A percentile compares a stretch with the other conserved stretches of the same genome.
Evolutionary conservation across 129 eudicot genomes (phyloP).

Genomic region (Centaurea solstitialis): DNA sequence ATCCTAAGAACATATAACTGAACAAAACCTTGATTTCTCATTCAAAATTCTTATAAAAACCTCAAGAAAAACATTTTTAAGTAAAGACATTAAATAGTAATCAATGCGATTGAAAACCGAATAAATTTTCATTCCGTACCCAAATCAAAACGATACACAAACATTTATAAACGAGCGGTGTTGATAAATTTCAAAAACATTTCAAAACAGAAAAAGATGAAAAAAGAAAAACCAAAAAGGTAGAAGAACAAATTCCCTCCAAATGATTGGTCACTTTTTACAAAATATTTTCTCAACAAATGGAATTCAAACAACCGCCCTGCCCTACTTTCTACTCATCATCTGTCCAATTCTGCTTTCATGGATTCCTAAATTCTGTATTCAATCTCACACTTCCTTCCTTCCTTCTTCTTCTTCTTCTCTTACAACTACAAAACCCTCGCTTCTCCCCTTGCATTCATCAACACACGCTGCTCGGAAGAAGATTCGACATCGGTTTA

Average conservation of each 20-base stretch:
- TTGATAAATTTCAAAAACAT: not conserved
- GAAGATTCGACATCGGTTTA: not conserved
- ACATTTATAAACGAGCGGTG: not conserved
- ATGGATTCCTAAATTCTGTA: conserved; percentile 29
- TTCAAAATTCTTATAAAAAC: no score
- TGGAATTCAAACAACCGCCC: conserved; percentile 25
- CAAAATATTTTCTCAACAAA: conserved; percentile 18
- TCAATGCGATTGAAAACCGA: no score
- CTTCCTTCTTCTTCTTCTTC: no score
- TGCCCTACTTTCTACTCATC: conserved; percentile 16
- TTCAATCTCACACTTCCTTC: conserved; percentile 18
- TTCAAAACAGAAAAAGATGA: not conserved
- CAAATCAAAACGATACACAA: no score
- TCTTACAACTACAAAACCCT: conserved; percentile 7
- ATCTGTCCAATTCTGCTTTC: conserved; percentile 28
- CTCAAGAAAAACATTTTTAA: no score
- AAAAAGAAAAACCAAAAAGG: not conserved
- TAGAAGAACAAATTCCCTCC: conserved; percentile 68
- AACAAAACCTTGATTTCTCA: no score
- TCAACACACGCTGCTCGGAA: no score
- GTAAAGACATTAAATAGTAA: no score
- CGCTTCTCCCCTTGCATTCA: not conserved
- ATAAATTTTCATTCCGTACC: no score
- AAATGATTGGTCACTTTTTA: conserved; percentile 46
- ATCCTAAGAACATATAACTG: no score